Percentiles rank a stretch among this genome's conserved stretches.
These are phyloP conservation scores for Trifolium fragiferum DNA, from an alignment of 306 rosid species.

Conservation along the genomic window DNA sequence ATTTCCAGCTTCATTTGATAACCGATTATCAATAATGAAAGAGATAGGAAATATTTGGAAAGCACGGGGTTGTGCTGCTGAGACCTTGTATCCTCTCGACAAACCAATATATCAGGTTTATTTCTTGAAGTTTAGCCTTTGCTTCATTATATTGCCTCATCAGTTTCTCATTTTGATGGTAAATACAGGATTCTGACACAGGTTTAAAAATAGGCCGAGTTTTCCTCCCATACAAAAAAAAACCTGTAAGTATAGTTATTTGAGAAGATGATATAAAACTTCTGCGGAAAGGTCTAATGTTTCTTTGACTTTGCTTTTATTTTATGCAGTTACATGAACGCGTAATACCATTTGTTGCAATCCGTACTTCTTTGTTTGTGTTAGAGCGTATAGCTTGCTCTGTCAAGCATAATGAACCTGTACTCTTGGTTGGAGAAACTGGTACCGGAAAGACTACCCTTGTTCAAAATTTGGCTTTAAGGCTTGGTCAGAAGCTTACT, in stretches of 20 bases:
- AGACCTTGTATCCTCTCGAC: conserved; percentile 64
- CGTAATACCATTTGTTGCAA: conserved; percentile 70
- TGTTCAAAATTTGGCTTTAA: conserved; percentile 84
- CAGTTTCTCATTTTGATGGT: conserved; percentile 46
- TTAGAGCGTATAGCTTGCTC: conserved; percentile 86
- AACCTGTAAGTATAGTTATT: conserved; percentile 56
- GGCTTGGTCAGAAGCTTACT: conserved; percentile 86
- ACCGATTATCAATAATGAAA: conserved; percentile 72
- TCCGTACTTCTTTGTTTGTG: conserved; percentile 72
- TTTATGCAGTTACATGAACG: conserved; percentile 53
- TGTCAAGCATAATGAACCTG: conserved; percentile 86
- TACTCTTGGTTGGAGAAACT: conserved; percentile 97
- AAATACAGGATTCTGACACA: conserved; percentile 65
- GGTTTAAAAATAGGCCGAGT: conserved; percentile 79
- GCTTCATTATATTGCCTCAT: conserved; percentile 17
- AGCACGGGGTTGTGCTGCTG: conserved; percentile 58
- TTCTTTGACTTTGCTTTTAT: conserved; percentile 32
- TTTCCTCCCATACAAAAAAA: conserved; percentile 51
- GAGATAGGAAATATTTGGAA: conserved; percentile 74
- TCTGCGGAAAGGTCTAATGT: conserved; percentile 1
- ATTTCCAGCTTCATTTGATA: conserved; percentile 66
- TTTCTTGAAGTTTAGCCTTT: conserved; percentile 28
- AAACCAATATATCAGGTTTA: conserved; percentile 80
- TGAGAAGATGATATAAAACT: neutral
- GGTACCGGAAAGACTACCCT: conserved; percentile 98